These are phyloP conservation scores for Nemophila menziesii DNA, from an alignment of 257 asterid genomes.

Conservation along the genomic window DNA sequence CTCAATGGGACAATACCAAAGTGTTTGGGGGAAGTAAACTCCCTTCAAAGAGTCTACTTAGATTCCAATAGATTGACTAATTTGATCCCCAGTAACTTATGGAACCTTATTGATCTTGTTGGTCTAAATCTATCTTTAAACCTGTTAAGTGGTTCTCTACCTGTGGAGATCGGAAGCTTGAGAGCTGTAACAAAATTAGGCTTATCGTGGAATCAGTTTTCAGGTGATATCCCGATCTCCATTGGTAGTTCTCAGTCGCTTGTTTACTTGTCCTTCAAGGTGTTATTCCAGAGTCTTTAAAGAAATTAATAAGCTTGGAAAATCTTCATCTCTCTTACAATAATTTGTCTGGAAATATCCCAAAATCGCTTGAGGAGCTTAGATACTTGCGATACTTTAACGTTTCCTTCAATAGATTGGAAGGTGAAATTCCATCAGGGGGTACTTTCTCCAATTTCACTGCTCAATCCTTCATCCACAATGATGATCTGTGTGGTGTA, in stretches of 20 bases:
- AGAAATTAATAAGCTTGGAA: conserved; percentile 1
- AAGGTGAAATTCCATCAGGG: conserved; percentile 8
- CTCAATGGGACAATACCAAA: conserved; percentile 41
- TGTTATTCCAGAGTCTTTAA: conserved; percentile 1
- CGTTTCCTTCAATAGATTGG: conserved; percentile 9
- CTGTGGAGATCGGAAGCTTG: conserved; percentile 1
- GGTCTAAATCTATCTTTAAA: no score
- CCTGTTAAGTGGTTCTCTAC: no score
- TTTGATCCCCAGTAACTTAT: conserved; percentile 11
- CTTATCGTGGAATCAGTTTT: conserved; percentile 37
- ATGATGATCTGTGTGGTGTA: conserved; percentile 31
- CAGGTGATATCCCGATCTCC: conserved; percentile 35
- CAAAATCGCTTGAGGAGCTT: conserved; percentile 9
- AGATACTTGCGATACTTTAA: conserved; percentile 4
- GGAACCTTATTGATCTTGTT: no score
- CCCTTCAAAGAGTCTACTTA: conserved; percentile 28
- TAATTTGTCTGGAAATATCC: conserved; percentile 9
- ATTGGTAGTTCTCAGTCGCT: conserved; percentile 24
- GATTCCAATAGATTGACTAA: conserved; percentile 32
- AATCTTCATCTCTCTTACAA: conserved; percentile 9
- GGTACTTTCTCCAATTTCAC: conserved; percentile 7
- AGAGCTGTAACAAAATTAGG: conserved; percentile 19
- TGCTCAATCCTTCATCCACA: conserved; percentile 24
- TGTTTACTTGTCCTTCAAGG: conserved; percentile 20
- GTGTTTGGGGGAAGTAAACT: conserved; percentile 44